Percentiles rank a stretch among this genome's conserved stretches.
phyloP scores from a whole-genome alignment of 306 rosid genomes.

The Prunus armeniaca region DNA sequence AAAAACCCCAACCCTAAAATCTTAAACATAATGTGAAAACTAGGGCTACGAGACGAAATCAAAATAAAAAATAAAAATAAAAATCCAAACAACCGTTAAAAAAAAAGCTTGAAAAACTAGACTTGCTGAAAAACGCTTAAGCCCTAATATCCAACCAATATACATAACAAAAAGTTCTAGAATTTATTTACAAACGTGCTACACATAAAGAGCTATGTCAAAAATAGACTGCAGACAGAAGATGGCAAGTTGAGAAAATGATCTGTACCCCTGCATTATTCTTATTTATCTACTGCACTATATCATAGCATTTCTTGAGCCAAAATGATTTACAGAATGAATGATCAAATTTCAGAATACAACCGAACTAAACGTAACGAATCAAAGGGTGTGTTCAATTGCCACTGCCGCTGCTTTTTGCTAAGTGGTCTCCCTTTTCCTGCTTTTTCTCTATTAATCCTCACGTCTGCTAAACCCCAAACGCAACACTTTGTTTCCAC shows the following conservation, averaged over 20 bases:
- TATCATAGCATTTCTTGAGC: neutral
- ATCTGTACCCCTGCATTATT: neutral
- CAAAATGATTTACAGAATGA: neutral
- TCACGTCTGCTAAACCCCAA: constrained; percentile 87
- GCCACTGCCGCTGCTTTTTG: constrained; percentile 89
- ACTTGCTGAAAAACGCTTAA: neutral
- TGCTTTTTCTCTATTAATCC: constrained; percentile 72
- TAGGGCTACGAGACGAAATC: no score
- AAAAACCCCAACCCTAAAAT: neutral
- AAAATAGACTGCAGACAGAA: neutral
- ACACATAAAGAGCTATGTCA: neutral
- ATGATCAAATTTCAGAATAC: constrained; percentile 57
- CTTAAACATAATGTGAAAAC: no score
- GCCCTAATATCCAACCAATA: neutral
- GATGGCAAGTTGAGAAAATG: neutral
- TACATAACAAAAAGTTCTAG: neutral
- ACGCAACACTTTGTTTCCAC: constrained; percentile 67
- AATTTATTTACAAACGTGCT: no score
- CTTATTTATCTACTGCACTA: neutral
- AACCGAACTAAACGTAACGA: constrained; percentile 70
- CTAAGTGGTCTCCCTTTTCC: constrained; percentile 94
- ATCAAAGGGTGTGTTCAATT: constrained; percentile 65
- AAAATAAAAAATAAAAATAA: no score
- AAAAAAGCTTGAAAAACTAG: neutral
- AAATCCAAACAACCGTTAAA: no score